phyloP scores from a whole-genome alignment of 495 filamentous ascomycete genomes.

The Neurospora sp. region DNA sequence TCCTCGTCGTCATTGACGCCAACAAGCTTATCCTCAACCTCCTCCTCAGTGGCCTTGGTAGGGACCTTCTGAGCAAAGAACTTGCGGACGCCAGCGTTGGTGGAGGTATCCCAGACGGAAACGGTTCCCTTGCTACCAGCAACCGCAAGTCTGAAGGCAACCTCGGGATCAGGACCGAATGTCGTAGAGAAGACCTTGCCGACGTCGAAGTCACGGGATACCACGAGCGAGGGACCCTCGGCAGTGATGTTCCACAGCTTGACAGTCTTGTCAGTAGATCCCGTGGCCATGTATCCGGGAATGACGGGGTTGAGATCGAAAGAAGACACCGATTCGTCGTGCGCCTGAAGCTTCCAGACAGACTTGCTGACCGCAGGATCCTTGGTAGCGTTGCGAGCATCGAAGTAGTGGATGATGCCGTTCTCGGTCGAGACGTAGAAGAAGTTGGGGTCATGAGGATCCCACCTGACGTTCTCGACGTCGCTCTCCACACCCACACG shows the following conservation, averaged over 20 bases:
- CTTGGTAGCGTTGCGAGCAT: constrained; percentile 58
- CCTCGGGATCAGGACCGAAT: constrained; percentile 82
- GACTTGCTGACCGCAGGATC: constrained; percentile 65
- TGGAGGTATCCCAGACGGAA: constrained; percentile 94
- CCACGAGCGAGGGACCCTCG: constrained; percentile 76
- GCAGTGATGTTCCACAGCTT: constrained; percentile 91
- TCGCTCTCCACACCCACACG: constrained; percentile 91
- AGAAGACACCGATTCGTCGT: constrained; percentile 87
- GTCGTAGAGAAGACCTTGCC: constrained; percentile 87
- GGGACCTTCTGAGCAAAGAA: constrained; percentile 69
- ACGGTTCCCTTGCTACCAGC: constrained; percentile 91
- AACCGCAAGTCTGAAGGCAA: constrained; percentile 83
- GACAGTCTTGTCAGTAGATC: constrained; percentile 83
- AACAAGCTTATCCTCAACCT: constrained; percentile 66
- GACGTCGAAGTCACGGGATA: constrained; percentile 81
- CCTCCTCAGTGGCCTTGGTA: constrained; percentile 33
- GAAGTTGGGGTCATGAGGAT: constrained; percentile 81
- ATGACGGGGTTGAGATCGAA: constrained; percentile 86
- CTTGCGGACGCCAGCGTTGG: constrained; percentile 79
- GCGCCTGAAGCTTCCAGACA: constrained; percentile 88
- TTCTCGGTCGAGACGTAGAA: constrained; percentile 94
- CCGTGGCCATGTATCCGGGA: constrained; percentile 86
- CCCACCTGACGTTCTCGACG: constrained; percentile 85
- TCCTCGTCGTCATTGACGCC: constrained; percentile 55
- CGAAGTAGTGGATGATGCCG: constrained; percentile 80